phyloP scores from a whole-genome alignment of 352 stramenopile species.

The Pythium insidiosum region DNA sequence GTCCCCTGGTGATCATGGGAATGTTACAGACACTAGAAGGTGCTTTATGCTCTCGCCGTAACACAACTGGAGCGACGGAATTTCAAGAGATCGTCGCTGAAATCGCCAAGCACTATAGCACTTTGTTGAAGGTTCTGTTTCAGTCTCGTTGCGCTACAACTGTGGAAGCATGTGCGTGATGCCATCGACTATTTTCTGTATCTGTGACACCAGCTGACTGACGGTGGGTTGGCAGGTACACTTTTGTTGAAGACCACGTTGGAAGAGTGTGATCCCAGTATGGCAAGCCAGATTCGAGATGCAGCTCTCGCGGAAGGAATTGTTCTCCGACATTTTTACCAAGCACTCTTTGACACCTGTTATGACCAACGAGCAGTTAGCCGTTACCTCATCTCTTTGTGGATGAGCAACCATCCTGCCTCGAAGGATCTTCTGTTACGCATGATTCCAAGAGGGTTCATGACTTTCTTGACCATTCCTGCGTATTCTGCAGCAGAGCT shows the following conservation, averaged over 20 bases:
- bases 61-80: slow-evolving; percentile 76
- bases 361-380: slow-evolving; percentile 90
- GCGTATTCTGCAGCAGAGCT: slow-evolving; percentile 66
- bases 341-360: slow-evolving; percentile 89
- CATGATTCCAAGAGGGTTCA: slow-evolving; percentile 88
- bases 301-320: slow-evolving; percentile 90
- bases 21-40: slow-evolving; percentile 88
- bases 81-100: slow-evolving; percentile 53
- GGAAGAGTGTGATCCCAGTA: slow-evolving; percentile 76
- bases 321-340: slow-evolving; percentile 90
- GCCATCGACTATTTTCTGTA: too few relatives aligned
- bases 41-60: slow-evolving; percentile 80
- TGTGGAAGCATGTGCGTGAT: slow-evolving; percentile 78
- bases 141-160: slow-evolving; percentile 84
- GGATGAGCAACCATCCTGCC: slow-evolving; percentile 86
- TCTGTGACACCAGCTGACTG: too few relatives aligned
- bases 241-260: slow-evolving; percentile 90
- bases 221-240: slow-evolving; percentile 82
- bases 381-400: slow-evolving; percentile 93
- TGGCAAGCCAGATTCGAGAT: slow-evolving; percentile 84
- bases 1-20: slow-evolving; percentile 87
- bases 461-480: slow-evolving; percentile 84
- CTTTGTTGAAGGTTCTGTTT: slow-evolving; percentile 83
- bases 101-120: slow-evolving; percentile 73
- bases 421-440: slow-evolving; percentile 87